A percentile compares a stretch with the other conserved stretches of the same genome.
Evolutionary conservation across 805 yeast genomes (phyloP).

Genomic region (Candida palmyrensis): DNA sequence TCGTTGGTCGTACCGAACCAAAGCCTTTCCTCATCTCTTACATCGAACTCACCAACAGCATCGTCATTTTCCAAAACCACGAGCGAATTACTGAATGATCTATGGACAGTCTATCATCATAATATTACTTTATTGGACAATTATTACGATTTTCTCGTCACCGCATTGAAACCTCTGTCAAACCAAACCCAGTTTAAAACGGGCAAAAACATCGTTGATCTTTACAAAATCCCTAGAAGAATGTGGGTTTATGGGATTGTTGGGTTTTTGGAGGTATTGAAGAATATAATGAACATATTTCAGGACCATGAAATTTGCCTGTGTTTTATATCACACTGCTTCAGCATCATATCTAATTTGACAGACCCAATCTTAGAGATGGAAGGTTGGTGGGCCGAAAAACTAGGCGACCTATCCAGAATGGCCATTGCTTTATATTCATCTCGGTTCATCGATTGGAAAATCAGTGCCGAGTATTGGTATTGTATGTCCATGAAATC

Average conservation of each 20-base stretch:
- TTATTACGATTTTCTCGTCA: constrained; percentile 66
- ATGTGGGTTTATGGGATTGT: constrained; percentile 87
- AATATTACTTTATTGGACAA: constrained; percentile 63
- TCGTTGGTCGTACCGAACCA: too few relatives aligned
- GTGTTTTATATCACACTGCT: constrained; percentile 69
- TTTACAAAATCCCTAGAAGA: constrained; percentile 72
- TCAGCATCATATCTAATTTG: constrained; percentile 51
- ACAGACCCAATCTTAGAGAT: constrained; percentile 52
- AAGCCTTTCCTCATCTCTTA: not conserved
- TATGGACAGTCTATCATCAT: constrained; percentile 69
- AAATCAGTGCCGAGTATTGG: constrained; percentile 78
- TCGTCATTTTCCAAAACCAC: not conserved
- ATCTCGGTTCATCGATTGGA: constrained; percentile 81
- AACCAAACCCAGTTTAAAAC: constrained; percentile 52
- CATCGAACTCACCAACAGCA: not conserved
- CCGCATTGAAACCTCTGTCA: constrained; percentile 61
- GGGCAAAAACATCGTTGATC: constrained; percentile 71
- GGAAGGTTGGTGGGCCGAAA: constrained; percentile 79
- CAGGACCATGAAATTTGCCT: constrained; percentile 76
- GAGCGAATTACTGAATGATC: constrained; percentile 49
- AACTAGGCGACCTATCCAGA: constrained; percentile 78
- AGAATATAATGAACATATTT: constrained; percentile 67
- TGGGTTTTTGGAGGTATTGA: constrained; percentile 70
- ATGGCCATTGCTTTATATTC: constrained; percentile 86
- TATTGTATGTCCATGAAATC: constrained; percentile 67